Evolutionary conservation across 2,329 filamentous ascomycete genomes (phyloP).

Genomic region (Proliferodiscus dingleyae): DNA sequence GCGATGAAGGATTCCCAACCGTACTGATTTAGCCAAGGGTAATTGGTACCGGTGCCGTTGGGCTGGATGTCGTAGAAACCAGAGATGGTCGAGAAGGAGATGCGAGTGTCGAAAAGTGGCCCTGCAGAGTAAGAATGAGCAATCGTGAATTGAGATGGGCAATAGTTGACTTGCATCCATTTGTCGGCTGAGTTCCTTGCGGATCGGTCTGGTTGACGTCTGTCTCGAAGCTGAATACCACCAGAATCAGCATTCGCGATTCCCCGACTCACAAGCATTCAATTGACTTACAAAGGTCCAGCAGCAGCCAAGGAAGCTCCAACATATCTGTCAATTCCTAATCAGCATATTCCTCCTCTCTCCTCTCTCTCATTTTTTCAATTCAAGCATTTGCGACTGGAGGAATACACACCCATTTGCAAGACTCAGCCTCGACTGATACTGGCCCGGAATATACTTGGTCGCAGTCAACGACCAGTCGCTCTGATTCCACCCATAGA

Average conservation of each 20-base stretch:
- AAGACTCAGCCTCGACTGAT: slow-evolving; percentile 29
- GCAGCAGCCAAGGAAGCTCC: slow-evolving; percentile 28
- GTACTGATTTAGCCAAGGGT: slow-evolving; percentile 63
- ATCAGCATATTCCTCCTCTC: too few relatives aligned
- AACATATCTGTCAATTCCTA: slow-evolving; percentile 21
- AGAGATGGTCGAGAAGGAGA: slow-evolving; percentile 62
- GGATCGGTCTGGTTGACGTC: slow-evolving; percentile 30
- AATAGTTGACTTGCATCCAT: slow-evolving; percentile 43
- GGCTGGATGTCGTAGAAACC: slow-evolving; percentile 62
- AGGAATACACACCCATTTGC: slow-evolving; percentile 28
- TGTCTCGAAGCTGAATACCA: slow-evolving; percentile 23
- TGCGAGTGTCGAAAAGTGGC: slow-evolving; percentile 59
- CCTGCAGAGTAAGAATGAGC: background rate
- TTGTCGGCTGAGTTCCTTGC: slow-evolving; percentile 36
- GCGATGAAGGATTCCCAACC: slow-evolving; percentile 66
- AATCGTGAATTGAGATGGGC: background rate
- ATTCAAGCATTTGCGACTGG: background rate
- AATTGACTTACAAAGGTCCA: slow-evolving; percentile 27
- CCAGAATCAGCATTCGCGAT: background rate
- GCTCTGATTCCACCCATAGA: slow-evolving; percentile 26
- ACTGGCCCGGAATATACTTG: slow-evolving; percentile 27
- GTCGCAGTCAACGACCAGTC: slow-evolving; percentile 29
- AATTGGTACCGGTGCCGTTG: slow-evolving; percentile 56
- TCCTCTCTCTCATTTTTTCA: too few relatives aligned
- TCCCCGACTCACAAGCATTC: too few relatives aligned